A percentile compares a stretch with the other conserved stretches of the same genome.
Conservation (phyloP, 225 moss, liverwort and hornwort species). For the Ulota crispa region DNA sequence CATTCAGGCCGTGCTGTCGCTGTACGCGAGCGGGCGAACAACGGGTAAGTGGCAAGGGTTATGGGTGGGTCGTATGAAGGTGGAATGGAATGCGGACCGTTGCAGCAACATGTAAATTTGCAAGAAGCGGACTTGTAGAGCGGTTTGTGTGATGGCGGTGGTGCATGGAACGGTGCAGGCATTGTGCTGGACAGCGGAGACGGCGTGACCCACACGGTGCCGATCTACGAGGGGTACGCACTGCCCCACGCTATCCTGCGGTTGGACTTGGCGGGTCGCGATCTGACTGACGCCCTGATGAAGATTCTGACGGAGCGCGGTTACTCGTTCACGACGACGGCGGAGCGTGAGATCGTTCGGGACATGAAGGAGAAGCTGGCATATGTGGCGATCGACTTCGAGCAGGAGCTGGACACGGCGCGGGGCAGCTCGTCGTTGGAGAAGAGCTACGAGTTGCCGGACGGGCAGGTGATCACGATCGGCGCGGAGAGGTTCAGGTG, state of each 20-base stretch:
- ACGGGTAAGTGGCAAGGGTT: slow-evolving; percentile 42
- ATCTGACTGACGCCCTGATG: slow-evolving; percentile 92
- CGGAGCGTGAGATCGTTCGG: slow-evolving; percentile 94
- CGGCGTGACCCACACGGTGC: slow-evolving; percentile 73
- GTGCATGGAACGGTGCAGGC: slow-evolving; percentile 23
- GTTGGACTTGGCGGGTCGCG: slow-evolving; percentile 95
- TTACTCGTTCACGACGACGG: slow-evolving; percentile 96
- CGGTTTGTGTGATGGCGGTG: no score
- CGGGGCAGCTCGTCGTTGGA: slow-evolving; percentile 63
- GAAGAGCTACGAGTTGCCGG: slow-evolving; percentile 89
- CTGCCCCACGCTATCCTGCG: slow-evolving; percentile 96
- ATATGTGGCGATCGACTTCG: slow-evolving; percentile 67
- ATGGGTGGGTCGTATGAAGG: background rate
- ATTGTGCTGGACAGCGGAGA: slow-evolving; percentile 75
- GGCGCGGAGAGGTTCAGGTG: slow-evolving; percentile 90
- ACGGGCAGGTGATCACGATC: slow-evolving; percentile 76
- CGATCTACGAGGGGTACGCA: slow-evolving; percentile 82
- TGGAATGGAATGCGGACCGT: no score
- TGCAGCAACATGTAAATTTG: no score
- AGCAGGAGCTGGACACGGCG: slow-evolving; percentile 73
- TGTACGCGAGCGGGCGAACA: slow-evolving; percentile 74
- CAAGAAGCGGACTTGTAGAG: no score
- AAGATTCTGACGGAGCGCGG: slow-evolving; percentile 98
- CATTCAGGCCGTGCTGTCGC: slow-evolving; percentile 60
- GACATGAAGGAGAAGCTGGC: slow-evolving; percentile 99